Percentiles rank a stretch among this genome's conserved stretches.
These are phyloP conservation scores for Hypoxylon sp. DNA, from an alignment of 2,329 filamentous ascomycete species.

Conservation along the genomic window DNA sequence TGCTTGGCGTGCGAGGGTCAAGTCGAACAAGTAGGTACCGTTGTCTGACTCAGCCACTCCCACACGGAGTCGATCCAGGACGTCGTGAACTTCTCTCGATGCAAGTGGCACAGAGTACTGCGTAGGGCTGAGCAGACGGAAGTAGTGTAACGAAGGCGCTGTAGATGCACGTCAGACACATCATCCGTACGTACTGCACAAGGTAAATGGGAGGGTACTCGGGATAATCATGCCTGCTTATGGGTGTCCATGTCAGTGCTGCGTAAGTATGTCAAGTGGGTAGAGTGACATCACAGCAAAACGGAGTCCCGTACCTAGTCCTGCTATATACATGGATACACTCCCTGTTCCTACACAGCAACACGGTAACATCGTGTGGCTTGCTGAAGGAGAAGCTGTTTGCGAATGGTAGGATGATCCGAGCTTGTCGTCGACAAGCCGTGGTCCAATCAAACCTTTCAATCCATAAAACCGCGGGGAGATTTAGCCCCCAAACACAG, in stretches of 20 bases:
- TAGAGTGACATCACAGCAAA: constrained; percentile 34
- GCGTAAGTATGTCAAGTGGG: constrained; percentile 14
- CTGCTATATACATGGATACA: constrained; percentile 19
- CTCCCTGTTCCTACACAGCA: constrained; percentile 16
- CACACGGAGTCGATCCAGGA: constrained; percentile 32
- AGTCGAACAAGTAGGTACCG: constrained; percentile 26
- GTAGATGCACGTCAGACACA: constrained; percentile 46
- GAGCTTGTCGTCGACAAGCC: constrained; percentile 23
- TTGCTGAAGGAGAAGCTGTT: constrained; percentile 43
- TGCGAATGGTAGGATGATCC: constrained; percentile 44
- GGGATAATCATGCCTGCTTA: constrained; percentile 34
- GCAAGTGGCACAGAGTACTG: constrained; percentile 40
- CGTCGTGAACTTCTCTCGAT: constrained; percentile 28
- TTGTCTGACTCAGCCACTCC: constrained; percentile 41
- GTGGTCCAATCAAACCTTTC: constrained; percentile 15
- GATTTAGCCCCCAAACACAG: constrained; percentile 31
- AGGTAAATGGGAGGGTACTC: constrained; percentile 18
- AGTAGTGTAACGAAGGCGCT: constrained; percentile 46
- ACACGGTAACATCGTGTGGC: constrained; percentile 44
- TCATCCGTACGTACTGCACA: constrained; percentile 39
- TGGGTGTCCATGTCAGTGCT: constrained; percentile 2
- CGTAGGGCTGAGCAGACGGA: constrained; percentile 48
- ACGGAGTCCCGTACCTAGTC: constrained; percentile 20
- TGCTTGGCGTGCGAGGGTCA: constrained; percentile 17
- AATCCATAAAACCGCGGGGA: constrained; percentile 27